Evolutionary conservation across 2,329 filamentous ascomycete species (phyloP), one percentile per base, ranked within the genome.

Genomic region (Diatrype stigma): DNA sequence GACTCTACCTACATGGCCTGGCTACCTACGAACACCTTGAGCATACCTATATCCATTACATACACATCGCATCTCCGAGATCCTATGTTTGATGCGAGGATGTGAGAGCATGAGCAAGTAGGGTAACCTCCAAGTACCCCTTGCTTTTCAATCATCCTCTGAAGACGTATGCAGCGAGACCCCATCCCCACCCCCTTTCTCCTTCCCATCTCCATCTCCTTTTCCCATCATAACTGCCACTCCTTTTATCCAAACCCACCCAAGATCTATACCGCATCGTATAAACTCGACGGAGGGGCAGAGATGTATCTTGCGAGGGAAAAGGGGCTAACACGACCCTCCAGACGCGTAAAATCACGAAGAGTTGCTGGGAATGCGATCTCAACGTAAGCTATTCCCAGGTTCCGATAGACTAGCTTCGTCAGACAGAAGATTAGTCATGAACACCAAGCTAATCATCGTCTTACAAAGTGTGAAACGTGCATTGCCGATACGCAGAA

Each of bases 331-430:
- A 56, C 50, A 40, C 10, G 42, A 50, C 48, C 67, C 11, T 4
- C 21, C 7, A 82, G 72, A 74, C 76, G 56, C 80, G 80, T 49
- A 82, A 89, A 64, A 83, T 81, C 14, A 75, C 73, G 60, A 62
- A 62, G 47, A 82, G 90, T 62, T 96, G 91, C 73, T 94, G 89
- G 80, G 90, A 92, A 68, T 96, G 91, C 67, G 90, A 90, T 47
- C 82, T 81, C 55, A 93, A 89, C 53, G 87, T 90, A 72, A 44
- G 40, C 37, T n/a, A n/a, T n/a, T 21, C n/a, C 6, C 22, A 37
- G n/a, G 6, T 37, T 17, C 6, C 7, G 30, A 7, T 14, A 34
- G 14, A 14, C 14, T 14, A 14, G 30, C 30, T 14, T 14, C 30
- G 30, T n/a, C n/a, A n/a, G n/a, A n/a, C n/a, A 14, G 30, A 34